Base-by-base conservation (phyloP, 2,329 filamentous ascomycete species). In the Colletotrichum eremochloae region DNA sequence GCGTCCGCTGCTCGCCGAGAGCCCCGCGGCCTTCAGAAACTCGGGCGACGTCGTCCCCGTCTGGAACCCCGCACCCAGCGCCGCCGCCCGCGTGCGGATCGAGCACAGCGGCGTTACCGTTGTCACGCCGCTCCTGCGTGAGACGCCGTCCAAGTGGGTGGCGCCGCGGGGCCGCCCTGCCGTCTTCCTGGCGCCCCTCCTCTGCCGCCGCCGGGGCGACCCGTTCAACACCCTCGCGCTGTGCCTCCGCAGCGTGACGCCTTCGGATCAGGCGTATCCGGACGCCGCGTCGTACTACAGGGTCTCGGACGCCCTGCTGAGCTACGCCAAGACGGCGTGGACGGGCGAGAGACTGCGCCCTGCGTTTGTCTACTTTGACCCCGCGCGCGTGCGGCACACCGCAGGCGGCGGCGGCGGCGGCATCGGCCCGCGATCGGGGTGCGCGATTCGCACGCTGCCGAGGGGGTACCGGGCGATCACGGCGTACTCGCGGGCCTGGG, bases 381-480 rank as follows among this genome's bases (percentile, higher is more conserved):
- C 31, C 46, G 36, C 20, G 24, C 38, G 33, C 18, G 29, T 29
- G 24, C 24, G 57, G 57, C 6, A 42, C 12, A 15, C 31, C 3
- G 29, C 6, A 3, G 57, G 44, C 24, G 18, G 44, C 44, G 44
- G 15, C 44, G 44, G 15, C 42, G 42, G 12, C 44, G 18, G 8
- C 5, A 15, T 40, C 20, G 36, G 38, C 55, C 15, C 52, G 52
- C 52, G 20, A 7, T 24, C n/a, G 24, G 57, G 61, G 5, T 63
- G 61, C 44, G 61, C 33, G 31, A 40, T 63, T 1, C 61, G 61
- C n/a, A 63, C 46, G 31, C n/a, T 63, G 31, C 61, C 61, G 8
- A 18, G 4, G 11, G 61, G 36, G 33, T 31, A 18, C 15, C n/a
- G 12, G 8, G n/a, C 36, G 5, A 36, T n/a, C 2, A 5, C 3